Conservation (phyloP, 2,329 filamentous ascomycete genomes). For the Aspergillus sp. region DNA sequence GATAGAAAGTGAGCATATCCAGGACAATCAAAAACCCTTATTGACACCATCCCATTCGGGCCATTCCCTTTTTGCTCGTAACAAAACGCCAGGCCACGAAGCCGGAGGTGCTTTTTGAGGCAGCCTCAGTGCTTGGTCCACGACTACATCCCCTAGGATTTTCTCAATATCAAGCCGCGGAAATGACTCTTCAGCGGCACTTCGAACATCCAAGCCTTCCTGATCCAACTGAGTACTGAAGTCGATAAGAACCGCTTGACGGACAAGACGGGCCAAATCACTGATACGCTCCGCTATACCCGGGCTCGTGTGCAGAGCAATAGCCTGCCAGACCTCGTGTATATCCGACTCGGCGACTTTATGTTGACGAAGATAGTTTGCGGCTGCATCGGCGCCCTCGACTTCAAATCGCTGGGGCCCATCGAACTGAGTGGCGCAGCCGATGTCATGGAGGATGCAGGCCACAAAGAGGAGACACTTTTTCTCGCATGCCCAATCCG, state of each 20-base stretch:
- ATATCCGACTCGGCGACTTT: slow-evolving; percentile 19
- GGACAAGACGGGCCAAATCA: slow-evolving; percentile 31
- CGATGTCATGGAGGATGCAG: slow-evolving; percentile 31
- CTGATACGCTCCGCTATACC: slow-evolving; percentile 40
- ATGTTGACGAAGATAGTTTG: slow-evolving; percentile 21
- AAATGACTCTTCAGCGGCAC: slow-evolving; percentile 17
- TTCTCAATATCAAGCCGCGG: slow-evolving; percentile 38
- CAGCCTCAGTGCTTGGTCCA: slow-evolving; percentile 30
- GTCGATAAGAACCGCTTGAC: slow-evolving; percentile 34
- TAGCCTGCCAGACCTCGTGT: slow-evolving; percentile 41
- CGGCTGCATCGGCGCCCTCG: slow-evolving; percentile 40
- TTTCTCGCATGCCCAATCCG: slow-evolving; percentile 9
- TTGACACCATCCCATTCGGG: slow-evolving; percentile 19
- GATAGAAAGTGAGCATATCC: background rate
- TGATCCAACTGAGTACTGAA: slow-evolving; percentile 24
- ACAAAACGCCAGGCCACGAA: slow-evolving; percentile 28
- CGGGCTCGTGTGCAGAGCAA: slow-evolving; percentile 40
- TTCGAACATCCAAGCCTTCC: slow-evolving; percentile 9
- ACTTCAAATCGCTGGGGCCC: slow-evolving; percentile 39
- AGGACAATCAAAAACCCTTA: slow-evolving; percentile 14
- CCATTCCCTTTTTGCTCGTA: slow-evolving; percentile 16
- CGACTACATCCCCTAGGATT: slow-evolving; percentile 37
- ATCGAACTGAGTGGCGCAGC: slow-evolving; percentile 20
- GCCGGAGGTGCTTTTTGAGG: slow-evolving; percentile 36
- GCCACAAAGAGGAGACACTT: slow-evolving; percentile 20